These are phyloP conservation scores for Amauroascus verrucosus DNA, from an alignment of 2,329 filamentous ascomycete species.

Conservation along the genomic window DNA sequence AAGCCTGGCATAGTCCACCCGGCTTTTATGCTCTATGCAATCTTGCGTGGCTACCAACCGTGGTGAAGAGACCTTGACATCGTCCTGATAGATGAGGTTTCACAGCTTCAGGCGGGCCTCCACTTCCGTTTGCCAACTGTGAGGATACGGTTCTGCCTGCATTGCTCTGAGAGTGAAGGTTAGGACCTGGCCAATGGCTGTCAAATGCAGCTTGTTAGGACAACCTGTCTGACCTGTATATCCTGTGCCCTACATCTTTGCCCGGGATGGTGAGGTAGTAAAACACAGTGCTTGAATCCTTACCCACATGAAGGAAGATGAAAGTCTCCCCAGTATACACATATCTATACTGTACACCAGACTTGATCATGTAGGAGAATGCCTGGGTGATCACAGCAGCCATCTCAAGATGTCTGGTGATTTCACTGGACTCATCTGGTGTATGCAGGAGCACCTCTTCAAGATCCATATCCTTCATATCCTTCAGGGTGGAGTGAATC, in stretches of 20 bases:
- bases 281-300: constrained; percentile 23
- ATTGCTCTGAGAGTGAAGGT: constrained; percentile 26
- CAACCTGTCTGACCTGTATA: constrained; percentile 11
- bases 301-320: constrained; percentile 34
- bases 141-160: constrained; percentile 12
- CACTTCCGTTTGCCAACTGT: constrained; percentile 18
- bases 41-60: constrained; percentile 10
- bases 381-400: constrained; percentile 40
- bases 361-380: constrained; percentile 43
- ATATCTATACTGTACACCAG: constrained; percentile 37
- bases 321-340: constrained; percentile 37
- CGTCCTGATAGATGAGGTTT: constrained; percentile 20
- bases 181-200: constrained; percentile 25
- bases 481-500: constrained; percentile 35
- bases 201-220: constrained; percentile 23
- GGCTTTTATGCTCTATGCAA: not conserved
- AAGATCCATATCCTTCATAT: constrained; percentile 36
- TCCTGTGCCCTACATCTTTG: constrained; percentile 23
- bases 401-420: constrained; percentile 31
- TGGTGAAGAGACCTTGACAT: not conserved
- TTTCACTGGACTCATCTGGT: constrained; percentile 26
- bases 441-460: constrained; percentile 30
- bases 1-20: not conserved
- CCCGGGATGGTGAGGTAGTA: constrained; percentile 28
- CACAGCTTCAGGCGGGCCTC: constrained; percentile 18